Conservation (phyloP, 176 grass and related monocot genomes). For the Luzula sylvatica region DNA sequence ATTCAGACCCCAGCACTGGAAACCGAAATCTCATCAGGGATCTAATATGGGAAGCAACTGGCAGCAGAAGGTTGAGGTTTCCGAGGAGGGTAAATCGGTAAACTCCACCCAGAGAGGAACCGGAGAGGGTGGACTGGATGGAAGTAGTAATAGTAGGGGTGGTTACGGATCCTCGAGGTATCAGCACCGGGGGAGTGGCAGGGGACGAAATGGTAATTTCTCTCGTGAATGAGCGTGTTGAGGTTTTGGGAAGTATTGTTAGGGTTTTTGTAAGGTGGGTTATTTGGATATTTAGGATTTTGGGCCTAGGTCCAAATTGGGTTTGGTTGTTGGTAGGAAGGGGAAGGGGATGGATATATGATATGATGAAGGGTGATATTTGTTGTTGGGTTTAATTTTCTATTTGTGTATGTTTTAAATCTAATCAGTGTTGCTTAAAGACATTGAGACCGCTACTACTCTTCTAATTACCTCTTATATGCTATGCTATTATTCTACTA, state of each 20-base stretch:
- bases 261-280: conserved; percentile 4
- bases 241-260: conserved; percentile 9
- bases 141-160: not conserved
- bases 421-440: conserved; percentile 2
- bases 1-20: conserved; percentile 59
- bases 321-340: conserved; percentile 12
- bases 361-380: too few relatives aligned
- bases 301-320: not conserved
- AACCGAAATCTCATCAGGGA: conserved; percentile 53
- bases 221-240: not conserved
- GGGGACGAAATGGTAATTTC: conserved; percentile 18
- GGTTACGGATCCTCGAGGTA: conserved; percentile 7
- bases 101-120: not conserved
- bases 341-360: too few relatives aligned
- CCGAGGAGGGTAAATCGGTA: conserved; percentile 20
- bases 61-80: conserved; percentile 24
- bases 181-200: not conserved
- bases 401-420: conserved; percentile 21
- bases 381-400: not conserved
- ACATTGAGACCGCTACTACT: conserved; percentile 1
- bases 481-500: conserved; percentile 12
- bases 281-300: conserved; percentile 8
- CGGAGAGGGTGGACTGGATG: conserved; percentile 5
- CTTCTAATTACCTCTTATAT: conserved; percentile 14
- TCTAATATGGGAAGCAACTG: conserved; percentile 28